Conservation (phyloP, 768 basidiomycete genomes). For the Trametes meyenii region DNA sequence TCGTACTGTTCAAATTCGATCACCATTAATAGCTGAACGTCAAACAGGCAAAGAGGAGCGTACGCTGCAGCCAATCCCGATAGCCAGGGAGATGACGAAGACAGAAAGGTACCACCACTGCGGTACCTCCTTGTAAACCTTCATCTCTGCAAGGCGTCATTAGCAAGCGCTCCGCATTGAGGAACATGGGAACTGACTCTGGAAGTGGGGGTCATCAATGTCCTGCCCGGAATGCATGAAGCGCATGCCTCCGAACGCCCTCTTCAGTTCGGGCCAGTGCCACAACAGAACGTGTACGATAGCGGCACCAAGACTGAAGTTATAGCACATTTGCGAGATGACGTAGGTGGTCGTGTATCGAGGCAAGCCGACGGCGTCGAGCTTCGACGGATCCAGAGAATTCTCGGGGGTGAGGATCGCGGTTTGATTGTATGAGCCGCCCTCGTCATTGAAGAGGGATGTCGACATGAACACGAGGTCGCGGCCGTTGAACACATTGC, state of each 20-base stretch:
- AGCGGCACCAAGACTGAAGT: conserved; percentile 52
- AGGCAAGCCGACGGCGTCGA: conserved; percentile 34
- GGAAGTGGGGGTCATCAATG: conserved; percentile 53
- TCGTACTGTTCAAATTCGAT: conserved; percentile 29
- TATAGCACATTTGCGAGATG: conserved; percentile 51
- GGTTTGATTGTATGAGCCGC: conserved; percentile 44
- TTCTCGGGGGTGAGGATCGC: conserved; percentile 44
- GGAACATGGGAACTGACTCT: conserved; percentile 34
- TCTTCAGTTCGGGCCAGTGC: conserved; percentile 53
- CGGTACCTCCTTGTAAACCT: conserved; percentile 55
- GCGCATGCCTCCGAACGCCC: conserved; percentile 45
- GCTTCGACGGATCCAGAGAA: conserved; percentile 37
- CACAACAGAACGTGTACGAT: conserved; percentile 53
- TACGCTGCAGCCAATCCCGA: conserved; percentile 51
- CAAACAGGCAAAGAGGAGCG: conserved; percentile 9
- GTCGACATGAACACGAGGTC: conserved; percentile 53
- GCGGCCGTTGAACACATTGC: conserved; percentile 48
- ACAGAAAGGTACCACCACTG: conserved; percentile 53
- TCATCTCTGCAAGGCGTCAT: conserved; percentile 41
- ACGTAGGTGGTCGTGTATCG: conserved; percentile 50
- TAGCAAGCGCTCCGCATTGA: background rate
- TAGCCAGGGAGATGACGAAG: conserved; percentile 47
- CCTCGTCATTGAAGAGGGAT: conserved; percentile 43
- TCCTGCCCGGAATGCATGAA: conserved; percentile 43
- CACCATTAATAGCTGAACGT: background rate